Evolutionary conservation across 169 alveolate genomes (phyloP), one percentile per base, ranked within the genome.

Genomic region (Babesia ovis): DNA sequence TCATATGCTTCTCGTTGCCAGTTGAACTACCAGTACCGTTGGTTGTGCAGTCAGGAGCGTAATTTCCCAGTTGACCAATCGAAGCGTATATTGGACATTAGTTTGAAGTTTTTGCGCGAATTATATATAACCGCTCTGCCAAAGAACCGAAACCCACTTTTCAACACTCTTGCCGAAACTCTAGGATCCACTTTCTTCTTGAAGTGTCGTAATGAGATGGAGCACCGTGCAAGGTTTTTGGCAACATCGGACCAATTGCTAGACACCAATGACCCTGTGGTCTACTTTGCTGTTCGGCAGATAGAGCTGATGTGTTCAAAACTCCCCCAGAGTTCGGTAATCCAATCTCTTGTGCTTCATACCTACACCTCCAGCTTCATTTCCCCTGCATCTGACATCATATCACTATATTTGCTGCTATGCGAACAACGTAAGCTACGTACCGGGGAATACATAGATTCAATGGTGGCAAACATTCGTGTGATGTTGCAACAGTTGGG

Each of bases 331-430:
- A 32, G 22, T 9, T 57, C 79, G 45, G 48, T 68, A 1, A 22
- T 57, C 11, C 54, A 22, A 53, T 68, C 79, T 12, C 37, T 68
- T 0, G 29, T 68, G 32, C 16, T 64, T 31, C 79, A 68, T 43
- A 57, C 79, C 34, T 54, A 55, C 58, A 57, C 57, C 54, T 27
- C 46, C 43, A 14, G 37, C 46, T 18, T n/a, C 22, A 29, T 39
- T n/a, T 20, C 79, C 45, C 9, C 59, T 20, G 67, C 79, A n/a
- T 51, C 79, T n/a, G 79, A 68, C 46, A 54, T 54, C 4, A 3
- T 68, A 9, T 56, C 79, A 25, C 29, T 68, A n/a, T 55, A 68
- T 60, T 11, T 55, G 57, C 31, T 68, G 16, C 58, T 68, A 27
- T 50, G 45, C 25, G 79, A 68, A 25, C 69, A 56, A 32, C 14